Evolutionary conservation across 1,139 yeast species (phyloP).

Genomic region (Yamadazyma atmosphaerica): DNA sequence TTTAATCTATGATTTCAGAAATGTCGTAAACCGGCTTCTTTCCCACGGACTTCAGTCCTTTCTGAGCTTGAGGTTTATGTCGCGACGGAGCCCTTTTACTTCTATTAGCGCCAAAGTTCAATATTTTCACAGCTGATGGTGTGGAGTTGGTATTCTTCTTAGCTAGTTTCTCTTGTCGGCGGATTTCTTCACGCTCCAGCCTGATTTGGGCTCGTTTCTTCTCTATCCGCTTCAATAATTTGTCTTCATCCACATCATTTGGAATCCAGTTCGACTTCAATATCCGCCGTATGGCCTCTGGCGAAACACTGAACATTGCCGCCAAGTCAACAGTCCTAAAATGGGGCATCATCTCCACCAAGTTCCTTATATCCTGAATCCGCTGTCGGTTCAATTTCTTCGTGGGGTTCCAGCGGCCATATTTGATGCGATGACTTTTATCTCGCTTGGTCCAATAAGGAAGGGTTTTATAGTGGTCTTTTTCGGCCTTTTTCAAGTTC

Average conservation of each 20-base stretch:
- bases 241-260: constrained; percentile 47
- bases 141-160: too few relatives aligned
- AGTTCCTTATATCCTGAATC: constrained; percentile 61
- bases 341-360: constrained; percentile 60
- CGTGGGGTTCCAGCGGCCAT: constrained; percentile 70
- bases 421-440: constrained; percentile 57
- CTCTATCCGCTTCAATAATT: constrained; percentile 49
- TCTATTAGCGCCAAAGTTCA: too few relatives aligned
- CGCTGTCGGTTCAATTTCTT: constrained; percentile 68
- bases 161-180: too few relatives aligned
- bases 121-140: too few relatives aligned
- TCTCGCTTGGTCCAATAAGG: constrained; percentile 70
- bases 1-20: not conserved
- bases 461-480: constrained; percentile 7
- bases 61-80: too few relatives aligned
- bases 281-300: constrained; percentile 82
- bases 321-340: constrained; percentile 63
- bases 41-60: too few relatives aligned
- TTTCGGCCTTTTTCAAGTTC: constrained; percentile 8
- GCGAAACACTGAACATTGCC: constrained; percentile 66
- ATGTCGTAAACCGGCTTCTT: too few relatives aligned
- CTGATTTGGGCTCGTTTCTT: constrained; percentile 19
- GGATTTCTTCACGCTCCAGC: not conserved
- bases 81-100: too few relatives aligned
- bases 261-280: constrained; percentile 80